A percentile compares a stretch with the other conserved stretches of the same genome.
phyloP scores from a whole-genome alignment of 768 basidiomycete species.

The Kwoniella mangroviensis region DNA sequence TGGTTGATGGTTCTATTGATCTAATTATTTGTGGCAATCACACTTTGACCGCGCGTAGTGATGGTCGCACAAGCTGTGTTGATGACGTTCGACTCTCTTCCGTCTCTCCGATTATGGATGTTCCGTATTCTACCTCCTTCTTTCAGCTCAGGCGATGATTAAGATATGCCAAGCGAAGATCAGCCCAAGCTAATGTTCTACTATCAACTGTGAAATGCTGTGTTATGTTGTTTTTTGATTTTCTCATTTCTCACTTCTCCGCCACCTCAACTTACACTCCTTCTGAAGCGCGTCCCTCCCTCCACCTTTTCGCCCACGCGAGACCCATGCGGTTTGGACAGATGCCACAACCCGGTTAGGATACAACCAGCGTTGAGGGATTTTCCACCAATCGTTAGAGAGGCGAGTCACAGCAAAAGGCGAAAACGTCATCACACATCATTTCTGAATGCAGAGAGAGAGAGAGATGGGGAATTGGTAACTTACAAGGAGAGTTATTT shows the following conservation, averaged over 20 bases:
- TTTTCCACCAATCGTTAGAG: constrained; percentile 9
- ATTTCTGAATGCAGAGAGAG: neutral
- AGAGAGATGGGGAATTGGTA: too few species aligned
- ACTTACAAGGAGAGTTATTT: too few species aligned
- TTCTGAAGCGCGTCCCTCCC: neutral
- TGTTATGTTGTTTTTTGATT: constrained; percentile 10
- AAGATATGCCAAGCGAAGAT: neutral
- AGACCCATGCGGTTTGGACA: neutral
- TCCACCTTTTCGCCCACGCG: neutral
- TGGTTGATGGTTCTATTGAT: neutral
- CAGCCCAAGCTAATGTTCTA: neutral
- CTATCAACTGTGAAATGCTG: constrained; percentile 6
- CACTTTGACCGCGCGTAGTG: neutral
- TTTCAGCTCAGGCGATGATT: neutral
- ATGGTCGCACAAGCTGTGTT: neutral
- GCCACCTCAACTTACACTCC: neutral
- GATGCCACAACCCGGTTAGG: neutral
- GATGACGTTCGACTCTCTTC: neutral
- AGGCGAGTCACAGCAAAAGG: neutral
- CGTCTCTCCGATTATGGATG: neutral
- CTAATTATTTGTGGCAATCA: constrained; percentile 1
- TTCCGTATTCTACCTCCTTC: neutral
- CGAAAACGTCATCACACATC: neutral
- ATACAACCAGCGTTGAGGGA: neutral
- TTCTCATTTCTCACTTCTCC: neutral